A percentile compares a stretch with the other conserved stretches of the same genome.
Evolutionary conservation across 257 asterid genomes (phyloP).

Genomic region (Solanum pennellii): DNA sequence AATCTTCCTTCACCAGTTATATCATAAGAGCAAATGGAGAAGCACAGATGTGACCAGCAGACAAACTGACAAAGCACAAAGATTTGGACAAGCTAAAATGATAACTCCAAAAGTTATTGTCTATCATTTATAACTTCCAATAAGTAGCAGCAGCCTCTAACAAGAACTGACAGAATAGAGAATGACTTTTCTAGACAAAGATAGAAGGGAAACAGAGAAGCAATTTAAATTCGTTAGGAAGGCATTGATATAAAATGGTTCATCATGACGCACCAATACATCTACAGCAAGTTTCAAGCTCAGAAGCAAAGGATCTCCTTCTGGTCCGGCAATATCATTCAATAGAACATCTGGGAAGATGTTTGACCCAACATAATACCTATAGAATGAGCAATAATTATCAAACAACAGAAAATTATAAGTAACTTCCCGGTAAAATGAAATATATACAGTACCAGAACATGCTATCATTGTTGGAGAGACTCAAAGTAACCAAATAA

Average conservation of each 20-base stretch:
- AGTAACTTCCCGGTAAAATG: not conserved
- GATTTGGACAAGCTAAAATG: not conserved
- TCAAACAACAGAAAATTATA: conserved; percentile 1
- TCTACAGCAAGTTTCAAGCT: conserved; percentile 97
- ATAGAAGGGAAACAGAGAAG: not conserved
- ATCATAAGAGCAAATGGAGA: not conserved
- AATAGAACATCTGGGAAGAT: conserved; percentile 84
- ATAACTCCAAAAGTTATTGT: not conserved
- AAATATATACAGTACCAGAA: not conserved
- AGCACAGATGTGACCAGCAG: not conserved
- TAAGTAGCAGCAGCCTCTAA: not conserved
- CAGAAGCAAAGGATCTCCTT: conserved; percentile 80
- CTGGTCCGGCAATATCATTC: conserved; percentile 96
- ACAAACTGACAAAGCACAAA: not conserved
- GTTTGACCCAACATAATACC: conserved; percentile 75
- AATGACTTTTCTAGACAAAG: not conserved
- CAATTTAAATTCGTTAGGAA: not conserved
- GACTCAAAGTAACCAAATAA: not conserved
- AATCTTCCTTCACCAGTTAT: not conserved
- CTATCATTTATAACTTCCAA: not conserved
- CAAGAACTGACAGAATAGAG: not conserved
- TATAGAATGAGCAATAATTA: conserved; percentile 8
- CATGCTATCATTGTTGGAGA: not conserved
- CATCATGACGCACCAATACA: conserved; percentile 68
- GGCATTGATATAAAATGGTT: conserved; percentile 1